Conservation (phyloP, 1,284 basidiomycete genomes). For the Boletus subluridellus region DNA sequence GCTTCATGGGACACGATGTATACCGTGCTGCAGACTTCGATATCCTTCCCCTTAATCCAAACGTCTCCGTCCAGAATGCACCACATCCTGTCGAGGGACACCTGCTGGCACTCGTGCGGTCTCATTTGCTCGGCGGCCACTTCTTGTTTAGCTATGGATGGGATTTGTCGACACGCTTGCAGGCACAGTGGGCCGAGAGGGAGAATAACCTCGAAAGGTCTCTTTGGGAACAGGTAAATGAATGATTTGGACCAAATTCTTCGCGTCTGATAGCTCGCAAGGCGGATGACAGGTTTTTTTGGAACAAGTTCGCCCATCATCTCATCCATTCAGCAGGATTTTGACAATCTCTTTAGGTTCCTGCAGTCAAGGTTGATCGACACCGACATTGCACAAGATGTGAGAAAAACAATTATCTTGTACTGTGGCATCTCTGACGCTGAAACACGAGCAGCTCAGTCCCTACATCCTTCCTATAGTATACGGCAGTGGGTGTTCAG, state of each 20-base stretch:
- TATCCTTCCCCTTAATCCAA: conserved; percentile 79
- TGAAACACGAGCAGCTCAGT: conserved; percentile 54
- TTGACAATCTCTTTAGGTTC: conserved; percentile 44
- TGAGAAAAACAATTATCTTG: conserved; percentile 36
- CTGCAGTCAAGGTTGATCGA: conserved; percentile 74
- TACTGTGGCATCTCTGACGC: conserved; percentile 9
- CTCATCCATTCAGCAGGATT: neutral
- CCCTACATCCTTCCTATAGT: conserved; percentile 89
- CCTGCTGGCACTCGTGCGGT: conserved; percentile 80
- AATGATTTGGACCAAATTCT: conserved; percentile 10
- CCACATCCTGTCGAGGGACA: conserved; percentile 87
- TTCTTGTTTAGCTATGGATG: conserved; percentile 92
- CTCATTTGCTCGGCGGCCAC: conserved; percentile 75
- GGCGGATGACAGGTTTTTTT: conserved; percentile 97
- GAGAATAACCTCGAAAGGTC: conserved; percentile 52
- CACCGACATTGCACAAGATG: conserved; percentile 54
- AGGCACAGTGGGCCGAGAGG: conserved; percentile 70
- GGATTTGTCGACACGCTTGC: conserved; percentile 87
- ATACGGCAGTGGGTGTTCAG: conserved; percentile 77
- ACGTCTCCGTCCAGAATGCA: conserved; percentile 59
- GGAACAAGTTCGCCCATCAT: conserved; percentile 70
- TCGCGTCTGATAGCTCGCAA: conserved; percentile 36
- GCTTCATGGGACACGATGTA: conserved; percentile 81
- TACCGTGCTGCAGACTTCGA: conserved; percentile 92
- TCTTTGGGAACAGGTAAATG: conserved; percentile 69